Evolutionary conservation across 176 grass and related monocot species (phyloP).

Genomic region (Hsuehochloa calcarea): DNA sequence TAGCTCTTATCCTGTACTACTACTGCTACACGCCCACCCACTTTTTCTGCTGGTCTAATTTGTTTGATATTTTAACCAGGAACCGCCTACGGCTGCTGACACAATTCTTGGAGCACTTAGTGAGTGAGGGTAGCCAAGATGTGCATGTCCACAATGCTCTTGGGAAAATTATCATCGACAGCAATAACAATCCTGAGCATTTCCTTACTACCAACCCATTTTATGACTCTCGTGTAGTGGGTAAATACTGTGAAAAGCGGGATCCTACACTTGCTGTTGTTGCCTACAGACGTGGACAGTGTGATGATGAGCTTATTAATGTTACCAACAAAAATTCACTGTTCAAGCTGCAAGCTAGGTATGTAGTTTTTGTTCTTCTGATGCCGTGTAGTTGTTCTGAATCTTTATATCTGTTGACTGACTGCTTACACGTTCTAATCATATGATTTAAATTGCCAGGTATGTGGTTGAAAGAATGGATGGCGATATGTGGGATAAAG

Average conservation of each 20-base stretch:
- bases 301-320: conserved; percentile 87
- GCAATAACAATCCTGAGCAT: conserved; percentile 96
- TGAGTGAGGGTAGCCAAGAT: conserved; percentile 94
- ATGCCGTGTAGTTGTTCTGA: background rate
- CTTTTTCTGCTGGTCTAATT: background rate
- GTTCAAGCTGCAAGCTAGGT: conserved; percentile 96
- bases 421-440: conserved; percentile 13
- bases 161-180: conserved; percentile 97
- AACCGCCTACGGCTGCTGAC: conserved; percentile 76
- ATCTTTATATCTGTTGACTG: background rate
- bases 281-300: conserved; percentile 90
- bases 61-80: conserved; percentile 50
- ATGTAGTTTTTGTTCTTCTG: conserved; percentile 30
- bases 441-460: conserved; percentile 45
- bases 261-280: conserved; percentile 97
- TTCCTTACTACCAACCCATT: conserved; percentile 98
- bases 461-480: conserved; percentile 99
- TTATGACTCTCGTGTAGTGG: conserved; percentile 92
- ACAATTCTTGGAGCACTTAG: conserved; percentile 90
- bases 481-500: conserved; percentile 90
- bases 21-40: background rate
- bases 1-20: background rate
- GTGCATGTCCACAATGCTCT: conserved; percentile 98
- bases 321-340: conserved; percentile 95
- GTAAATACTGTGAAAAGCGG: conserved; percentile 96